Evolutionary conservation across 2,329 filamentous ascomycete genomes (phyloP), one percentile per base, ranked within the genome.

Genomic region (Tolypocladium nubicola): DNA sequence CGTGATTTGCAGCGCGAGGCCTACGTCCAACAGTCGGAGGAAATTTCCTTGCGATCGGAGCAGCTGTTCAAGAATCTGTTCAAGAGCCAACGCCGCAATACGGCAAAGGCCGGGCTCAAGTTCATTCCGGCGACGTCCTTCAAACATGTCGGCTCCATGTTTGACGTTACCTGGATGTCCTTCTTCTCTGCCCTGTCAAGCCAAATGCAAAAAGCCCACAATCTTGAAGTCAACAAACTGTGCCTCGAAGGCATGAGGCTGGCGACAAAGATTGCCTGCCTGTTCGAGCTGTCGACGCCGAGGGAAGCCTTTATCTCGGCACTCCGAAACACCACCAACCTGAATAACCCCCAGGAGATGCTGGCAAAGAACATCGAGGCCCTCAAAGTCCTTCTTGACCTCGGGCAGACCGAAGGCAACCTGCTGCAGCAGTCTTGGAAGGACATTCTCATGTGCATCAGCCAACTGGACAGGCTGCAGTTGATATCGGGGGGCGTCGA

Each of bases 111-210:
- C 69, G 75, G 85, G 71, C 65, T 86, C 79, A 73, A 85, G 77
- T 99, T 94, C 71, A 95, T 99, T 56, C 89, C 90, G 1, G 94
- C 94, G 4, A 94, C 90, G 1, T 97, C 92, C 0, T 92, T 90
- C 70, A 93, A 90, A 65, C 94, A 99, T 70, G 89, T 97, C 54
- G 94, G 94, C 0, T 91, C 94, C 0, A 99, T 99, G 94, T 97
- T 99, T 68, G 92, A 96, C 66, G 91, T 96, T 30, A 95, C 91
- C 0, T 99, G 94, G 94, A 99, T 97, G 93, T 96, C 93, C 11
- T 95, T 97, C 71, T 88, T 99, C 67, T 97, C 93, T 6, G 92
- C 92, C 0, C 80, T 99, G 33, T 97, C 93, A 1, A 92, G 89
- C 54, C 89, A 95, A 64, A 92, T 94, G 70, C 94, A 97, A 65